Conservation (phyloP, 2,329 filamentous ascomycete genomes). For the Talaromyces sp. region DNA sequence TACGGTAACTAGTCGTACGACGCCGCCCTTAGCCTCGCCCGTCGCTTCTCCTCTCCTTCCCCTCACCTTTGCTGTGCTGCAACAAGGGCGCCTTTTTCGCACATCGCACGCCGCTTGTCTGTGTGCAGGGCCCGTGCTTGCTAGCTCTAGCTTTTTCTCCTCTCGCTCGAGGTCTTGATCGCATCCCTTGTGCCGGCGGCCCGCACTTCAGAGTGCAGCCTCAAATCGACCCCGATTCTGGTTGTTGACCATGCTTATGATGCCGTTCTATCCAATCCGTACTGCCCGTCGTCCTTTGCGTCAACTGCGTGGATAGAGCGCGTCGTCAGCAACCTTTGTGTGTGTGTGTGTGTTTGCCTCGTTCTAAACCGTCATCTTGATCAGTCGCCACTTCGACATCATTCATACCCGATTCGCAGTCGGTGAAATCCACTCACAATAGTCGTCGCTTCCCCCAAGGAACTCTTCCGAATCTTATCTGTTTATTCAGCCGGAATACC, state of each 20-base stretch:
- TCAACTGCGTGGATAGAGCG: neutral
- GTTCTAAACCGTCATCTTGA: neutral
- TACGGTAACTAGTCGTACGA: neutral
- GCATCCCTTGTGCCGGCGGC: neutral
- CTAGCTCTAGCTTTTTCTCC: neutral
- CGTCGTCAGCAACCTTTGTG: neutral
- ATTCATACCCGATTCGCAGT: neutral
- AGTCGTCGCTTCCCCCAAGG: neutral
- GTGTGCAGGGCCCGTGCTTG: neutral
- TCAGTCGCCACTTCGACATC: neutral
- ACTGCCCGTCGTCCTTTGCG: neutral
- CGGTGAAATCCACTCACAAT: neutral
- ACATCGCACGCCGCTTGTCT: neutral
- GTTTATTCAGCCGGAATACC: too few relatives aligned
- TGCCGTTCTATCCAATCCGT: neutral
- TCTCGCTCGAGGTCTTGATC: neutral
- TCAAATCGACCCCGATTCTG: neutral
- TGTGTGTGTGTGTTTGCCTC: neutral
- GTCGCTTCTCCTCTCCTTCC: neutral
- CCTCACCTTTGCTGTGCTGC: neutral
- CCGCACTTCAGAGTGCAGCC: neutral
- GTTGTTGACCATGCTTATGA: neutral
- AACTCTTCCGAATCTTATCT: neutral
- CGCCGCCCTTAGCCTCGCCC: neutral
- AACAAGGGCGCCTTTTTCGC: neutral